phyloP scores from a whole-genome alignment of 352 stramenopile species.

The Phytophthora ohioensis region DNA sequence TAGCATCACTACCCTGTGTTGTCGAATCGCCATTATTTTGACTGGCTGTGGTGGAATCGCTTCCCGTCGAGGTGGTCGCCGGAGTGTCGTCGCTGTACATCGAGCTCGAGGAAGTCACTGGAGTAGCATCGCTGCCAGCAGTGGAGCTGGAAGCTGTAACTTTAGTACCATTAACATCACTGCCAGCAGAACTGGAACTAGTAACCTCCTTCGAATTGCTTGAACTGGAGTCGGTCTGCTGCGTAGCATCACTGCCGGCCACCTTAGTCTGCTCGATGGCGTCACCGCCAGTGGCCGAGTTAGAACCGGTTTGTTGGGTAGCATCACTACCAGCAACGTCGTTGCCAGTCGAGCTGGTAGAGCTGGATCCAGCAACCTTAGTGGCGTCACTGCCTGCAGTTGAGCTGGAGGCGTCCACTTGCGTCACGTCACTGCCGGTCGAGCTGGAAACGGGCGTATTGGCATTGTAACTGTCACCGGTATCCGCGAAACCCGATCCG shows the following conservation, averaged over 20 bases:
- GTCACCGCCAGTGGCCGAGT: not conserved
- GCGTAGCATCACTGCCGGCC: not conserved
- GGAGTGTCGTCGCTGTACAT: constrained; percentile 9
- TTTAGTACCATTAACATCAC: not conserved
- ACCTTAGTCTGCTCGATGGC: not conserved
- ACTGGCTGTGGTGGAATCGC: constrained; percentile 8
- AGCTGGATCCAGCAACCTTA: constrained; percentile 5
- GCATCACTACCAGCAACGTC: constrained; percentile 4
- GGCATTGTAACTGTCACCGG: constrained; percentile 27
- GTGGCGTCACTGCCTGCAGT: not conserved
- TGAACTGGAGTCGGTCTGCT: no score
- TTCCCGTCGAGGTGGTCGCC: constrained; percentile 15
- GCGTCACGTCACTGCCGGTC: constrained; percentile 2
- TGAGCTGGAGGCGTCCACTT: constrained; percentile 13
- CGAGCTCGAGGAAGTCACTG: constrained; percentile 13
- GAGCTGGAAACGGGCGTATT: constrained; percentile 16
- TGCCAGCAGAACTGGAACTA: not conserved
- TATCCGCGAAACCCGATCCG: constrained; percentile 22
- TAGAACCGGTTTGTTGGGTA: constrained; percentile 7
- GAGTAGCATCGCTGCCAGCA: constrained; percentile 11
- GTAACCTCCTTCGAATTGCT: no score
- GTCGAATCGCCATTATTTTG: constrained; percentile 18
- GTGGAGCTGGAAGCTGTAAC: constrained; percentile 12
- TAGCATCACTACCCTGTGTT: constrained; percentile 1
- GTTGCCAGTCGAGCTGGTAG: not conserved